Evolutionary conservation across 2,329 filamentous ascomycete genomes (phyloP).

Genomic region (Cercospora citrullina): DNA sequence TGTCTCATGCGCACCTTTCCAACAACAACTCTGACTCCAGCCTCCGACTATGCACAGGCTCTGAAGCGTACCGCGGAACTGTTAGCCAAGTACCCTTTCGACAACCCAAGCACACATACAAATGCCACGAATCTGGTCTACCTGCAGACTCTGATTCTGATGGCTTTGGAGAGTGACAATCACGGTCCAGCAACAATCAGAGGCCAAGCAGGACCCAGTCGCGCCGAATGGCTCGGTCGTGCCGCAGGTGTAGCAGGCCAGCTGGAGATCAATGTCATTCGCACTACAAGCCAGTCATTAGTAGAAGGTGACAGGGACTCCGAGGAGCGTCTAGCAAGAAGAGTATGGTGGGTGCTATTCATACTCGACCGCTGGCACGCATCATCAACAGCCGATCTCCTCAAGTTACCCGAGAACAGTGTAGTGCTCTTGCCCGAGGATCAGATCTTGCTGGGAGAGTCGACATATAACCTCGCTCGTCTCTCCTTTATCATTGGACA

Average conservation of each 20-base stretch:
- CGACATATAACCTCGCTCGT: slow-evolving; percentile 65
- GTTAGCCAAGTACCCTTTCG: slow-evolving; percentile 48
- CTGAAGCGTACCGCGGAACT: slow-evolving; percentile 48
- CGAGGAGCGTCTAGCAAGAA: slow-evolving; percentile 61
- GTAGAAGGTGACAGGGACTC: slow-evolving; percentile 57
- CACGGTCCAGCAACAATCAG: slow-evolving; percentile 50
- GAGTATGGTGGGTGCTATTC: slow-evolving; percentile 71
- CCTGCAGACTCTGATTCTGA: slow-evolving; percentile 65
- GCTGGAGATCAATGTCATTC: slow-evolving; percentile 60
- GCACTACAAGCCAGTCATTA: slow-evolving; percentile 43
- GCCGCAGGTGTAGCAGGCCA: slow-evolving; percentile 66
- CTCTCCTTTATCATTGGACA: slow-evolving; percentile 61
- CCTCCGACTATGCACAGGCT: slow-evolving; percentile 39
- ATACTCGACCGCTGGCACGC: slow-evolving; percentile 74
- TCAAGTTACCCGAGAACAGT: slow-evolving; percentile 63
- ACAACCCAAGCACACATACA: slow-evolving; percentile 45
- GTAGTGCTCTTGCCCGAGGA: slow-evolving; percentile 62
- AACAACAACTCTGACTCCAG: slow-evolving; percentile 41
- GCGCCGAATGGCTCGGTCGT: slow-evolving; percentile 60
- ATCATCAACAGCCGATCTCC: slow-evolving; percentile 62
- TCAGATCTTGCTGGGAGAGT: slow-evolving; percentile 61
- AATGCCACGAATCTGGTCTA: slow-evolving; percentile 54
- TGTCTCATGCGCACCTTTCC: slow-evolving; percentile 59
- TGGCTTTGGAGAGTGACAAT: slow-evolving; percentile 66
- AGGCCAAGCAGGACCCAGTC: slow-evolving; percentile 50